Evolutionary conservation across 148 eudicot genomes (phyloP).

Genomic region (Rhododendron molle): DNA sequence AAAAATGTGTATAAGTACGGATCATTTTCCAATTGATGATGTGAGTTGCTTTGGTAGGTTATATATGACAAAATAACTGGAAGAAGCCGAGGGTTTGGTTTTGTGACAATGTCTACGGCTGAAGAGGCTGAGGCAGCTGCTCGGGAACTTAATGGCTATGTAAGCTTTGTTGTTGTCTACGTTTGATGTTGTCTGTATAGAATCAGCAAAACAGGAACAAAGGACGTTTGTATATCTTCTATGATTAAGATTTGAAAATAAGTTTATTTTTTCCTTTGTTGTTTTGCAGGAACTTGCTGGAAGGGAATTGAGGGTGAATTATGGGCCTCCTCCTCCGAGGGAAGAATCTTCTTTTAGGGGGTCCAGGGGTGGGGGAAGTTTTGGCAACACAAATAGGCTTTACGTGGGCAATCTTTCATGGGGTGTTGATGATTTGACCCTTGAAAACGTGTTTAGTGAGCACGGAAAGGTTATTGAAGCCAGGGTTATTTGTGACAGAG

Average conservation of each 20-base stretch:
- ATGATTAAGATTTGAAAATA: neutral
- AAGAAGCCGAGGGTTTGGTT: constrained; percentile 93
- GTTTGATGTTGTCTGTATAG: neutral
- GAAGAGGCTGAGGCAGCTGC: constrained; percentile 83
- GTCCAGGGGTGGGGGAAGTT: constrained; percentile 29
- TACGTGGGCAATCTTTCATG: constrained; percentile 90
- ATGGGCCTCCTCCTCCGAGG: constrained; percentile 84
- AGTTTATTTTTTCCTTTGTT: constrained; percentile 1
- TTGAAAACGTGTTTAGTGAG: constrained; percentile 67
- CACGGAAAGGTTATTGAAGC: constrained; percentile 80
- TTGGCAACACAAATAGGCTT: constrained; percentile 53
- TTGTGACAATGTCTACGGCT: constrained; percentile 80
- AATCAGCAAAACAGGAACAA: neutral
- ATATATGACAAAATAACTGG: constrained; percentile 86
- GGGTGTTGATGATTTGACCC: constrained; percentile 77
- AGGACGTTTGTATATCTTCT: neutral
- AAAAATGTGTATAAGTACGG: neutral
- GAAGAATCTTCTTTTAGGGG: constrained; percentile 47
- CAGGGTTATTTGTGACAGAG: constrained; percentile 84
- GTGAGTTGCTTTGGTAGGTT: constrained; percentile 44
- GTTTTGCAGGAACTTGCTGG: constrained; percentile 76
- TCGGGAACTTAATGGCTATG: constrained; percentile 85
- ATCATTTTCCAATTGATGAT: neutral
- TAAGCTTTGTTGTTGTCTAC: constrained; percentile 24
- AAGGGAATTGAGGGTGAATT: constrained; percentile 74